phyloP scores from a whole-genome alignment of 169 alveolate genomes.

The Plasmodium gonderi region DNA sequence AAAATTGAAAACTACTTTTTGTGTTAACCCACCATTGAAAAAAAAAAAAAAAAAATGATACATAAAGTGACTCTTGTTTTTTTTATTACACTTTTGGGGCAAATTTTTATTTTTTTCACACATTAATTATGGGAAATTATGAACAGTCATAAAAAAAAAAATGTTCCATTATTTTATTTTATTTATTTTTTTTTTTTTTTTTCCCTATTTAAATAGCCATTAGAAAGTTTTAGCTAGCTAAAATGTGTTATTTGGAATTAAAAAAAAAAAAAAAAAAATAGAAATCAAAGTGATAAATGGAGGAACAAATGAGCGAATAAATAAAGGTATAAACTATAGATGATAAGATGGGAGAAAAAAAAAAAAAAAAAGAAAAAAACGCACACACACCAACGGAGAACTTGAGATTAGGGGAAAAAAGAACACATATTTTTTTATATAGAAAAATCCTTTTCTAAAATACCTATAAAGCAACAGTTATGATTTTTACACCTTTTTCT shows the following conservation, averaged over 20 bases:
- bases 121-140: neutral
- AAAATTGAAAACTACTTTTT: neutral
- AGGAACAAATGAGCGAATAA: neutral
- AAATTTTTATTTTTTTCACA: neutral
- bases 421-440: neutral
- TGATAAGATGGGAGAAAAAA: too few relatives aligned
- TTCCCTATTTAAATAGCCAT: neutral
- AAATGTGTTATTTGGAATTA: neutral
- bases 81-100: neutral
- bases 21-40: neutral
- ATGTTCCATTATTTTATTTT: neutral
- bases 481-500: neutral
- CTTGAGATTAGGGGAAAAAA: neutral
- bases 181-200: neutral
- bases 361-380: too few relatives aligned
- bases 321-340: neutral
- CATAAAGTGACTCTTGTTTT: neutral
- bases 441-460: neutral
- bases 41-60: neutral
- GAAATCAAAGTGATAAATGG: neutral
- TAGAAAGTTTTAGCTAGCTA: neutral
- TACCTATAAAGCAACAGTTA: neutral
- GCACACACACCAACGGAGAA: neutral
- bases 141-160: slow-evolving; percentile 10
- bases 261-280: neutral